Base-by-base conservation (phyloP, 2,329 filamentous ascomycete genomes). In the Trichophaea hybrida region DNA sequence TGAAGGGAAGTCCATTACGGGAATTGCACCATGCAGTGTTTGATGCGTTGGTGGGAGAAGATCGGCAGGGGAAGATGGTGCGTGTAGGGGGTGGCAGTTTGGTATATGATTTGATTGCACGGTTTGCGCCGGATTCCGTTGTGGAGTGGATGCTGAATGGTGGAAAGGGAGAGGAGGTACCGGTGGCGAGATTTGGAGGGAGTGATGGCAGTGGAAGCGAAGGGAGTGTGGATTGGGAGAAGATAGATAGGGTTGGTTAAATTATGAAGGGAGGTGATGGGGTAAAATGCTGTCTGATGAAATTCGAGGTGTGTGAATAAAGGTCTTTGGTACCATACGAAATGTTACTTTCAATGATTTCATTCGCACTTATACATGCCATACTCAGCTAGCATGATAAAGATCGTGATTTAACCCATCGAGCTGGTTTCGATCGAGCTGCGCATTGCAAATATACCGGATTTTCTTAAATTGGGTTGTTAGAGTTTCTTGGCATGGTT, bases 141-240 rank as follows among this genome's bases (percentile, higher is more conserved):
- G 85, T 97, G n/a, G 83, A 83, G 1, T 93, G 88, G 86, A 94
- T 97, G 86, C 85, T 97, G 80, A 89, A 89, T 8, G 80, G 90
- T 60, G 77, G 83, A 62, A 75, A 75, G 59, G 35, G 55, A 58
- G 56, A 60, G 56, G 40, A 24, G 32, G 35, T 32, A 34, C 10
- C 38, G 33, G 55, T 62, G 50, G 64, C 57, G 48, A 57, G 59
- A 15, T 57, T 59, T 52, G 59, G 65, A 12, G 61, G 58, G 12
- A 65, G 63, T 55, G 61, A 59, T 13, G 59, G 54, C 4, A 52
- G 44, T 15, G 43, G 50, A 12, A 55, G 61, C 12, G 65, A 66
- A 56, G 61, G 58, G 10, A 67, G 66, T 32, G 64, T 64, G 32
- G 65, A 68, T 50, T 68, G 66, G 67, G 67, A 68, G 61, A 64